Evolutionary conservation across 495 filamentous ascomycete species (phyloP).

Genomic region (Podospora conica): DNA sequence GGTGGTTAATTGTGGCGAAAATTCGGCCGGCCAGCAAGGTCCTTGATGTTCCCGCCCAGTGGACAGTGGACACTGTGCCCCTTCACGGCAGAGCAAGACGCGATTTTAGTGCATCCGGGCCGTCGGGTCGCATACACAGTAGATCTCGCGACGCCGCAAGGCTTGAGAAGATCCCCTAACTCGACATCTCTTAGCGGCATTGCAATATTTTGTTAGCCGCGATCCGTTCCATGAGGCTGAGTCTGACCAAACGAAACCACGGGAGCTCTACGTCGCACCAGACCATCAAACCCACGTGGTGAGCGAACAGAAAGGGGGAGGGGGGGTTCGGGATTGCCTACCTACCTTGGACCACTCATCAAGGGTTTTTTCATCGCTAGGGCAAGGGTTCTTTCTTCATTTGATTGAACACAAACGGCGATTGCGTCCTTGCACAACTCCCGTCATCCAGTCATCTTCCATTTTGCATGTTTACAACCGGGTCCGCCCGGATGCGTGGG

Average conservation of each 20-base stretch:
- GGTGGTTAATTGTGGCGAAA: background rate
- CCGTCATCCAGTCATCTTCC: too few relatives aligned
- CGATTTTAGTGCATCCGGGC: conserved; percentile 25
- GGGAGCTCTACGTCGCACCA: background rate
- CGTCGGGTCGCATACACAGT: conserved; percentile 13
- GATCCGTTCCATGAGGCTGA: background rate
- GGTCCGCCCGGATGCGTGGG: background rate
- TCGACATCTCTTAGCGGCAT: conserved; percentile 20
- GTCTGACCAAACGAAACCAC: background rate
- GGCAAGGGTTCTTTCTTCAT: too few relatives aligned
- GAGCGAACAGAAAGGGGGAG: too few relatives aligned
- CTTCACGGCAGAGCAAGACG: conserved; percentile 20
- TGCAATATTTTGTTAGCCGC: conserved; percentile 1
- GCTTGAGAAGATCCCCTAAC: conserved; percentile 20
- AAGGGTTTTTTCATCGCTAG: too few relatives aligned
- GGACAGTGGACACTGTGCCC: conserved; percentile 19
- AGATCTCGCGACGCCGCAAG: conserved; percentile 20
- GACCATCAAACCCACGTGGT: background rate
- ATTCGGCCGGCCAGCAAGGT: background rate
- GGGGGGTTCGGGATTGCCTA: too few relatives aligned
- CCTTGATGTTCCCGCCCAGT: background rate
- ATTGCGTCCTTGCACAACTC: too few relatives aligned
- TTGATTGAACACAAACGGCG: too few relatives aligned
- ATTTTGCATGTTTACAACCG: background rate
- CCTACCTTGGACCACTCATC: too few relatives aligned